Evolutionary conservation across 352 stramenopile genomes (phyloP), one percentile per base, ranked within the genome.

Genomic region (Nothophytophthora sp.): DNA sequence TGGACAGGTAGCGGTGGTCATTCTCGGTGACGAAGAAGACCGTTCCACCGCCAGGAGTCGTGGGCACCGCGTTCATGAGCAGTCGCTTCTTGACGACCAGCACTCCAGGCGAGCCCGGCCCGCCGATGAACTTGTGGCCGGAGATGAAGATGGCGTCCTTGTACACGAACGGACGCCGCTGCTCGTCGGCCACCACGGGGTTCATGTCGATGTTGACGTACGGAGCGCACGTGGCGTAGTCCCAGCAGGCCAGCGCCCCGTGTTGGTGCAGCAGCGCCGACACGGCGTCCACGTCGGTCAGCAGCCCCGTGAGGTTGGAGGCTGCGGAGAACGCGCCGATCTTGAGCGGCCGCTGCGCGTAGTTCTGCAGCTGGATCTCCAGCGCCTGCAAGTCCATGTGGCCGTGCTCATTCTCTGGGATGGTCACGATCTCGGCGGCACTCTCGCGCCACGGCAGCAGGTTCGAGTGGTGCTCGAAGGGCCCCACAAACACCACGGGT

Each of bases 391-490:
- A 20, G 56, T 90, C 77, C 7, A 95, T 28, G 18, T 63, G 55
- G 2, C 55, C 61, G 11, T 45, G 34, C 3, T 57, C 52, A 23
- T 70, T 53, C 41, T 77, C 79, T 10, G 63, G 56, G 16, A 96
- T 70, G 24, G 47, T 60, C 5, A 92, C 65, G 9, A 96, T 73
- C 16, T 95, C 76, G 8, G 71, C 77, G 20, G 44, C 67, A 28
- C 71, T 87, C 73, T 99, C 95, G 39, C 95, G 65, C 95, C 95
- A 99, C 8, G 93, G 93, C 10, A 99, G 62, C 19, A 99, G 53
- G 68, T 98, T 98, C 23, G 89, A 98, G 65, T 99, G 96, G 66
- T 99, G 96, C 69, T 98, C 95, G 49, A 95, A 98, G 9, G 93
- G 95, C 19, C 88, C 70, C 24, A 88, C 81, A 35, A 97, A 86